These are phyloP conservation scores for Suillus lakei DNA, from an alignment of 768 basidiomycete genomes.

Conservation along the genomic window DNA sequence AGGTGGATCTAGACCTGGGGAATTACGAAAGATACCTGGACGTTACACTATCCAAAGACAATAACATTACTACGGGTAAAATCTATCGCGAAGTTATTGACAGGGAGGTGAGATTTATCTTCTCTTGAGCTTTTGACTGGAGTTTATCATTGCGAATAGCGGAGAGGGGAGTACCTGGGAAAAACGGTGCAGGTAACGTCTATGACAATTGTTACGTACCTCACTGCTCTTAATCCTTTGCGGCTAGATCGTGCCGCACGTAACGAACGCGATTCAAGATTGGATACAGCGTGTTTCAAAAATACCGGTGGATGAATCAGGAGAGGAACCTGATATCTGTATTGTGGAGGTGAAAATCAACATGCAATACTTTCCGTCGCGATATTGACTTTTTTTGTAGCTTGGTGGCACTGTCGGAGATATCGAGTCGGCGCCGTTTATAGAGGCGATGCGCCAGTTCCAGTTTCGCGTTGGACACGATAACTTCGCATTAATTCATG, in stretches of 20 bases:
- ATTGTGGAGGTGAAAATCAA: constrained; percentile 83
- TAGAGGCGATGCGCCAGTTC: constrained; percentile 99
- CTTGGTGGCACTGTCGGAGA: constrained; percentile 98
- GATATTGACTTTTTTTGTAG: constrained; percentile 42
- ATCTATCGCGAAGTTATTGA: constrained; percentile 97
- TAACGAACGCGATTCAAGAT: constrained; percentile 97
- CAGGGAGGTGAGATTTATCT: constrained; percentile 72
- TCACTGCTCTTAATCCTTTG: constrained; percentile 14
- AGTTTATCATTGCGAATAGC: constrained; percentile 42
- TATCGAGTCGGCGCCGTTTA: constrained; percentile 97
- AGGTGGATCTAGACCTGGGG: constrained; percentile 96
- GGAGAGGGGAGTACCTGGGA: constrained; percentile 88
- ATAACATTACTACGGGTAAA: constrained; percentile 99
- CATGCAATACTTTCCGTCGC: neutral
- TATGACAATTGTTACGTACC: neutral
- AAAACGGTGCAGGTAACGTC: constrained; percentile 91
- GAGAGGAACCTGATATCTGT: constrained; percentile 92
- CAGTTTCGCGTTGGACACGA: constrained; percentile 97
- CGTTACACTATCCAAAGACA: constrained; percentile 90
- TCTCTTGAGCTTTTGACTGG: constrained; percentile 6
- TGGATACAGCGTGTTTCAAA: constrained; percentile 97
- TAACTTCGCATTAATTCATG: constrained; percentile 96
- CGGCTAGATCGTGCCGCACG: constrained; percentile 86
- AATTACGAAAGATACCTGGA: constrained; percentile 99
- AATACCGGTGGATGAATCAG: constrained; percentile 93